These are phyloP conservation scores for Porogramme epimiltina DNA, from an alignment of 1,284 basidiomycete genomes.

Conservation along the genomic window DNA sequence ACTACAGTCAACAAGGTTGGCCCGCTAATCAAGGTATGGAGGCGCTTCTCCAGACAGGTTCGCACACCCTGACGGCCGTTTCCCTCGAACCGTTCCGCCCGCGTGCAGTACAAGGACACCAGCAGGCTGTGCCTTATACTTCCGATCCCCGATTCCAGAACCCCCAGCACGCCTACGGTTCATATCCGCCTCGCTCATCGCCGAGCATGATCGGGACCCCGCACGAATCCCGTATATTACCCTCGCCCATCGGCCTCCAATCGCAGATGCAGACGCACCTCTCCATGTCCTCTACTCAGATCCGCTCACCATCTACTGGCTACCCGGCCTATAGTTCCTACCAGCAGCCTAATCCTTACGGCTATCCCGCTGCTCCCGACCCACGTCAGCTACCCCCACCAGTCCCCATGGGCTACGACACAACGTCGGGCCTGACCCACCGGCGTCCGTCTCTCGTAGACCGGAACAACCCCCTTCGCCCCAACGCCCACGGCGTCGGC, in stretches of 20 bases:
- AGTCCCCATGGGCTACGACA: slow-evolving; percentile 33
- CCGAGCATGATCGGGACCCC: slow-evolving; percentile 45
- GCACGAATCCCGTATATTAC: slow-evolving; percentile 48
- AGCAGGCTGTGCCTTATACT: slow-evolving; percentile 29
- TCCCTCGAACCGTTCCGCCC: slow-evolving; percentile 13
- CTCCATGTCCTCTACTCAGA: slow-evolving; percentile 25
- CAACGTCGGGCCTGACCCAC: slow-evolving; percentile 29
- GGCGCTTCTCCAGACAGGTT: slow-evolving; percentile 20
- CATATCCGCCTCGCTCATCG: slow-evolving; percentile 50
- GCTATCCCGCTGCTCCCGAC: slow-evolving; percentile 29
- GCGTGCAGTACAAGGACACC: slow-evolving; percentile 25
- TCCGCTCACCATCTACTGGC: slow-evolving; percentile 29
- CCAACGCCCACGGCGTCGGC: slow-evolving; percentile 33
- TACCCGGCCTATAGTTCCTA: slow-evolving; percentile 28
- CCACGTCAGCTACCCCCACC: slow-evolving; percentile 30
- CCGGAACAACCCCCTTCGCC: slow-evolving; percentile 30
- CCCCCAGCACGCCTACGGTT: slow-evolving; percentile 42
- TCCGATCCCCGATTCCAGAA: slow-evolving; percentile 54
- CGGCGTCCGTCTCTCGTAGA: slow-evolving; percentile 33
- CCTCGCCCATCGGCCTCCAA: slow-evolving; percentile 44
- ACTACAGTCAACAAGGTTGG: slow-evolving; percentile 52
- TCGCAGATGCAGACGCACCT: slow-evolving; percentile 27
- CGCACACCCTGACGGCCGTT: slow-evolving; percentile 15
- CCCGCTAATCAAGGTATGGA: slow-evolving; percentile 47
- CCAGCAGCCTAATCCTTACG: slow-evolving; percentile 22